Evolutionary conservation across 345 rosid species (phyloP).

Genomic region (Boechera retrofracta): DNA sequence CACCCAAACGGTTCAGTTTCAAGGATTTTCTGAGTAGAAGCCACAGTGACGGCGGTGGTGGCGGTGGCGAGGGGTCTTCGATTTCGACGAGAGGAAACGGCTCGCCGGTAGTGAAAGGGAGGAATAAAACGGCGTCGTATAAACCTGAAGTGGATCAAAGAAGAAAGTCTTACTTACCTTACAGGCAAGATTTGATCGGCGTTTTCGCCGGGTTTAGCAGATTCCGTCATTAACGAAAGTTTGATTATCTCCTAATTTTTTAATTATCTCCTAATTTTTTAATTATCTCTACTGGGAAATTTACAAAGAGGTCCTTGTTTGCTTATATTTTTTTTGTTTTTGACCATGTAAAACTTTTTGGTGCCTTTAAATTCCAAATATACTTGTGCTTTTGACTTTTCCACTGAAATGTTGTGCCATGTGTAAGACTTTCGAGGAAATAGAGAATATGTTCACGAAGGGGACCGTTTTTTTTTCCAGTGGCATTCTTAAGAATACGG

Average conservation of each 20-base stretch:
- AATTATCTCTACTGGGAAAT: not conserved
- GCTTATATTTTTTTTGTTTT: not conserved
- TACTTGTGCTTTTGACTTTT: not conserved
- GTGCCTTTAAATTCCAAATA: not conserved
- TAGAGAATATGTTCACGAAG: not conserved
- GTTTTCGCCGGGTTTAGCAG: slow-evolving; percentile 43
- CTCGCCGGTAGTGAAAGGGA: slow-evolving; percentile 22
- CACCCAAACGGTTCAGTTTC: slow-evolving; percentile 31
- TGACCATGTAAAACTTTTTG: slow-evolving; percentile 18
- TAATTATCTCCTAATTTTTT: not conserved
- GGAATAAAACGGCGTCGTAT: slow-evolving; percentile 5
- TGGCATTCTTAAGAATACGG: not conserved
- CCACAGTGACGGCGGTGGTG: slow-evolving; percentile 23
- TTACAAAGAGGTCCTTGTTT: slow-evolving; percentile 24
- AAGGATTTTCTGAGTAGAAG: slow-evolving; percentile 40
- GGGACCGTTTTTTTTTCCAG: not conserved
- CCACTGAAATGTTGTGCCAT: not conserved
- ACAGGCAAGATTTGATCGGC: slow-evolving; percentile 45
- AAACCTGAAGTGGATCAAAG: slow-evolving; percentile 28
- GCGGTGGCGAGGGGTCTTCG: not conserved
- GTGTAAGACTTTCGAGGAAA: slow-evolving; percentile 22
- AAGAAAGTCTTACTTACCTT: slow-evolving; percentile 44
- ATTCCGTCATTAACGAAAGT: slow-evolving; percentile 12
- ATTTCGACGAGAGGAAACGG: not conserved
- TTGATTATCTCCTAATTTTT: not conserved